These are phyloP conservation scores for Aquilaria agallochum DNA, from an alignment of 441 rosid species.

Conservation along the genomic window DNA sequence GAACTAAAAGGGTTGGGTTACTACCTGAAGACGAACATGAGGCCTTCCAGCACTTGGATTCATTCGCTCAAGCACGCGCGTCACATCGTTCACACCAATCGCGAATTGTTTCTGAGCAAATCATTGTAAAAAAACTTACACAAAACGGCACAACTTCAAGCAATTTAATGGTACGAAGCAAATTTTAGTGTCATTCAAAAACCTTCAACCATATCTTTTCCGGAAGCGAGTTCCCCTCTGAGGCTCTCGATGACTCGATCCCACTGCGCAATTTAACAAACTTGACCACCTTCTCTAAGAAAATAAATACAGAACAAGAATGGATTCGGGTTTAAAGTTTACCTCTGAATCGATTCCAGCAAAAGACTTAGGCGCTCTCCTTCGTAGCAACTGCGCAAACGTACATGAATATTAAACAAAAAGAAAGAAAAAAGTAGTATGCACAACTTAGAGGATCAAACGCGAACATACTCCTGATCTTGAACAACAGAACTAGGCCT, in stretches of 20 bases:
- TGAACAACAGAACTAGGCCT: conserved; percentile 13
- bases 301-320: not conserved
- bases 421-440: not conserved
- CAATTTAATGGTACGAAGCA: not conserved
- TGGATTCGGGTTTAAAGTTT: conserved; percentile 9
- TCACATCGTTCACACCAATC: conserved; percentile 89
- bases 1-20: not conserved
- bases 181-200: not conserved
- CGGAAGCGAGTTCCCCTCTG: conserved; percentile 54
- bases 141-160: conserved; percentile 6
- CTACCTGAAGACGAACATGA: conserved; percentile 62
- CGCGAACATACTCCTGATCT: conserved; percentile 25
- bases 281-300: not conserved
- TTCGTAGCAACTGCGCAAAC: conserved; percentile 43
- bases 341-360: conserved; percentile 59
- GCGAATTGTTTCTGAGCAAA: conserved; percentile 73
- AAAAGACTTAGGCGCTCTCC: conserved; percentile 59
- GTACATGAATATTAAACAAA: not conserved
- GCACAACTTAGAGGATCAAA: not conserved
- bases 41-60: conserved; percentile 27
- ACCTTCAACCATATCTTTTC: conserved; percentile 94
- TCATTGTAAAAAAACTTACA: conserved; percentile 3
- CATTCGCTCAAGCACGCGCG: conserved; percentile 84
- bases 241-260: conserved; percentile 45
- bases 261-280: conserved; percentile 34